A percentile compares a stretch with the other conserved stretches of the same genome.
phyloP scores from a whole-genome alignment of 371 early-diverging fungal genomes.

The Parasitella parasitica region DNA sequence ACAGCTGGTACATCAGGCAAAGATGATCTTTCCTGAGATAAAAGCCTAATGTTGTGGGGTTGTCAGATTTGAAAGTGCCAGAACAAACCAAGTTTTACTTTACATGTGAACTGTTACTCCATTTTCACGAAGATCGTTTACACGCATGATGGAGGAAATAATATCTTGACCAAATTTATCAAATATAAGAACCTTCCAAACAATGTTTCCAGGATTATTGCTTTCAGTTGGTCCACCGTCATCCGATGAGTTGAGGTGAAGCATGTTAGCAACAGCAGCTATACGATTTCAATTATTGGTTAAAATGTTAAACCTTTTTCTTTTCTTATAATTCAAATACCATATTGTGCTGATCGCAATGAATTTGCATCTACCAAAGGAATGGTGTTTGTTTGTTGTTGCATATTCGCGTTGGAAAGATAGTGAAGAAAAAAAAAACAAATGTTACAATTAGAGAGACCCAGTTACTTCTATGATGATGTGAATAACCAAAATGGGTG shows the following conservation, averaged over 20 bases:
- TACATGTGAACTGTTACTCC: slow-evolving; percentile 99
- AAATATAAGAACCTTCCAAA: slow-evolving; percentile 98
- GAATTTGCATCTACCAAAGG: slow-evolving; percentile 13
- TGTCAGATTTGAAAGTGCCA: background rate
- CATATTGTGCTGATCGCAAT: slow-evolving; percentile 21
- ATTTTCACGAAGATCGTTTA: slow-evolving; percentile 96
- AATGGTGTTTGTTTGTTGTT: slow-evolving; percentile 8
- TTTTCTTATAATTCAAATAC: background rate
- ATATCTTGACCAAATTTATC: slow-evolving; percentile 94
- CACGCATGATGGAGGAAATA: slow-evolving; percentile 95
- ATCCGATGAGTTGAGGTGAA: slow-evolving; percentile 27
- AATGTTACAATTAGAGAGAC: background rate
- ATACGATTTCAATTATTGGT: background rate
- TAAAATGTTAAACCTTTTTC: background rate
- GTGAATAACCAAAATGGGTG: too few species aligned
- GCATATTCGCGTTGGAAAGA: slow-evolving; percentile 5
- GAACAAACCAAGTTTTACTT: background rate
- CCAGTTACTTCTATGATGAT: background rate
- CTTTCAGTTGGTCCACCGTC: slow-evolving; percentile 4
- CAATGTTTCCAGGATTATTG: slow-evolving; percentile 30
- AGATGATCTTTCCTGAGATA: slow-evolving; percentile 80
- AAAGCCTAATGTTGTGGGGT: slow-evolving; percentile 43
- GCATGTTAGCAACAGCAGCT: slow-evolving; percentile 27
- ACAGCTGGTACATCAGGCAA: slow-evolving; percentile 97
- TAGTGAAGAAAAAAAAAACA: background rate